A percentile compares a stretch with the other conserved stretches of the same genome.
phyloP scores from a whole-genome alignment of 2,329 filamentous ascomycete species.

The Orbilia oligospora region DNA sequence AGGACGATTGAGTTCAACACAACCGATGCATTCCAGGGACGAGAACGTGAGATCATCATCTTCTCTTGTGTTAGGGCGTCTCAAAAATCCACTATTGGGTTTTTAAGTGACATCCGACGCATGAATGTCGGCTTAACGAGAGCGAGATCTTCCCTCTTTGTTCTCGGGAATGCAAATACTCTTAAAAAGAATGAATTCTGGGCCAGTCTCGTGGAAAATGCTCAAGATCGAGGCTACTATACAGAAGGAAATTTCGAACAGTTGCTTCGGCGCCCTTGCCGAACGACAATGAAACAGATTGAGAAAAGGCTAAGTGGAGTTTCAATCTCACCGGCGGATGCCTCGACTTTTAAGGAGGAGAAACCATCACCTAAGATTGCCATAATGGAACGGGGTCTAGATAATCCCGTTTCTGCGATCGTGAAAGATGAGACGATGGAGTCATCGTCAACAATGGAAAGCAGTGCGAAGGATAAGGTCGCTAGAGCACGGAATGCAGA shows the following conservation, averaged over 20 bases:
- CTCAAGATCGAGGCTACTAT: constrained; percentile 80
- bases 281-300: constrained; percentile 54
- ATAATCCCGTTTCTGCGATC: background rate
- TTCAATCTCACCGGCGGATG: constrained; percentile 35
- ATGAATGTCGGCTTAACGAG: constrained; percentile 99
- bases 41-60: constrained; percentile 97
- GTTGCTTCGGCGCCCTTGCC: constrained; percentile 44
- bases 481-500: background rate
- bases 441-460: background rate
- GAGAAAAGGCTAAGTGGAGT: constrained; percentile 53
- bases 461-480: background rate
- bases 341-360: background rate
- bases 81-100: constrained; percentile 94
- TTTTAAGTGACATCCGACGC: constrained; percentile 96
- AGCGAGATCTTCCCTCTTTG: constrained; percentile 96
- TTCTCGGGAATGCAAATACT: constrained; percentile 90
- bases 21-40: constrained; percentile 96
- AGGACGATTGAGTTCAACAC: constrained; percentile 96
- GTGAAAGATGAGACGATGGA: background rate
- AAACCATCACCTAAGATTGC: background rate
- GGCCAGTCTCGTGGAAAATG: constrained; percentile 86
- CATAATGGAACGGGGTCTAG: too few relatives aligned
- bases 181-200: constrained; percentile 91
- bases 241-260: constrained; percentile 74
- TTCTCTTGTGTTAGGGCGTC: constrained; percentile 98